These are phyloP conservation scores for Phialophora verrucosa DNA, from an alignment of 2,329 filamentous ascomycete genomes.

Conservation along the genomic window DNA sequence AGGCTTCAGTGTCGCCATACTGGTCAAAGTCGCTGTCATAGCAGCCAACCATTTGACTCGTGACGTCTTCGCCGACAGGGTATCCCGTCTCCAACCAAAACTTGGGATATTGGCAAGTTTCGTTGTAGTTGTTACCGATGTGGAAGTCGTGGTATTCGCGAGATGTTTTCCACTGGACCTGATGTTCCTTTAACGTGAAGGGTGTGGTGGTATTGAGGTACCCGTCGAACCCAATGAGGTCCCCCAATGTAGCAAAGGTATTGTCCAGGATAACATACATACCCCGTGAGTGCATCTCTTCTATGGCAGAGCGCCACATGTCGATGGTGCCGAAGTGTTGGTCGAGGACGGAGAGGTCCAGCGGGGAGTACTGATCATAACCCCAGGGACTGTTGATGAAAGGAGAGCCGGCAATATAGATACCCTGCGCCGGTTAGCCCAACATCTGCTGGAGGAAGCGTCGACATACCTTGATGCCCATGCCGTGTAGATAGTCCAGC, in stretches of 20 bases:
- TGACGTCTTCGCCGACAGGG: slow-evolving; percentile 56
- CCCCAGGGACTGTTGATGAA: slow-evolving; percentile 70
- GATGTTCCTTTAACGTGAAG: slow-evolving; percentile 62
- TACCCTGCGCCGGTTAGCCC: slow-evolving; percentile 48
- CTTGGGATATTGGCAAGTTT: slow-evolving; percentile 63
- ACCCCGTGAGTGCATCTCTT: slow-evolving; percentile 64
- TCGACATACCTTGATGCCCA: slow-evolving; percentile 63
- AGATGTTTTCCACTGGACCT: slow-evolving; percentile 61
- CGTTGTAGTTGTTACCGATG: slow-evolving; percentile 59
- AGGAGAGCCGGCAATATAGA: slow-evolving; percentile 68
- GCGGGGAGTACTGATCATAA: slow-evolving; percentile 63
- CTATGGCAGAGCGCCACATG: slow-evolving; percentile 63
- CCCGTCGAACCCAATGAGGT: slow-evolving; percentile 67
- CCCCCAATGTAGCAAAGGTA: slow-evolving; percentile 68
- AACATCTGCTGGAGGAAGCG: neutral
- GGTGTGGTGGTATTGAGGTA: slow-evolving; percentile 65
- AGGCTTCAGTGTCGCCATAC: slow-evolving; percentile 68
- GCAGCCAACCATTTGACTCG: slow-evolving; percentile 59
- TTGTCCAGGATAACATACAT: slow-evolving; percentile 73
- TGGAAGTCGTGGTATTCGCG: slow-evolving; percentile 65
- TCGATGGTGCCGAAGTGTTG: slow-evolving; percentile 66
- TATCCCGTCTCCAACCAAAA: slow-evolving; percentile 67
- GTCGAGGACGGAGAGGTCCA: slow-evolving; percentile 68
- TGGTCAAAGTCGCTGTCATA: slow-evolving; percentile 69
- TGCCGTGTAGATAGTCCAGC: slow-evolving; percentile 68